Evolutionary conservation across 495 filamentous ascomycete genomes (phyloP), one percentile per base, ranked within the genome.

Genomic region (Penicillium atrosanguineum): DNA sequence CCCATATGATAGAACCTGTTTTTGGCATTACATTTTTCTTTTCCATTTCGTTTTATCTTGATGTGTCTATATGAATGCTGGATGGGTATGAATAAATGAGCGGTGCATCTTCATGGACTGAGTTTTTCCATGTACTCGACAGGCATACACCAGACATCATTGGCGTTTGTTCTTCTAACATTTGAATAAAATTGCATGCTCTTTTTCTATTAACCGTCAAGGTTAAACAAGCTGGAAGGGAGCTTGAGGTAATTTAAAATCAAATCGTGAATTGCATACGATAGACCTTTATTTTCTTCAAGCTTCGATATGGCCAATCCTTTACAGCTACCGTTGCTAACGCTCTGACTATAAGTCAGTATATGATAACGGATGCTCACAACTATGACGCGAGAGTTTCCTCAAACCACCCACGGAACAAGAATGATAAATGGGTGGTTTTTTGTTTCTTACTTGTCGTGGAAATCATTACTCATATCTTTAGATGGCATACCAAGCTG

Each of bases 11-110:
- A 56, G 53, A 56, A 41, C 21, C 23, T 25, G 18, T 28, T 34
- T 49, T 41, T 29, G 23, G 19, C 36, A 1, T 46, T 39, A 44
- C 3, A 11, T 52, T 46, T 39, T 15, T 9, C 5, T 21, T 23
- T 46, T 42, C 40, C 0, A 7, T 28, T 34, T 57, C 21, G 11
- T 28, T 25, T 20, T 28, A 8, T 28, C 5, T 28, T n/a, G 23
- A 23, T 29, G 19, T 21, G 25, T 44, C 19, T 54, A 54, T 11
- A 50, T 55, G 46, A 55, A 20, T 55, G 23, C 37, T 54, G 44
- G 52, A 44, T 38, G 46, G 52, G 40, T 49, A 55, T 55, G 40
- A 48, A 54, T 44, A 48, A 55, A 55, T 49, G 46, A 50, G 39
- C 52, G 16, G 20, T 19, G 39, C 16, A 42, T 42, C 7, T 16